Evolutionary conservation across 306 rosid species (phyloP).

Genomic region (Delonix regia): DNA sequence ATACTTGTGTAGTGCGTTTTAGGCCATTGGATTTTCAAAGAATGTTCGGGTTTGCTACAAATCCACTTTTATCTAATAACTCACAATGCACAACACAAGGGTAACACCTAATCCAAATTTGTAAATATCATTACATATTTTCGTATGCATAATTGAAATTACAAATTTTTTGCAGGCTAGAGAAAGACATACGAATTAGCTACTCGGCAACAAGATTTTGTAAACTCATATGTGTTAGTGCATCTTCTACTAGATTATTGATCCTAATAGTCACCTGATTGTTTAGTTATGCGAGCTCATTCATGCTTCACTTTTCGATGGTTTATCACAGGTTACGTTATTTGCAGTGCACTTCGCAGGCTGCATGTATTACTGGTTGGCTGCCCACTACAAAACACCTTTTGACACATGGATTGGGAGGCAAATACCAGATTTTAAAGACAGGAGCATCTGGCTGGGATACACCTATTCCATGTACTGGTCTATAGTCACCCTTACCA

Average conservation of each 20-base stretch:
- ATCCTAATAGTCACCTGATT: slow-evolving; percentile 9
- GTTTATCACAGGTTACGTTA: slow-evolving; percentile 65
- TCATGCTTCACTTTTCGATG: slow-evolving; percentile 27
- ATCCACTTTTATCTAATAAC: too few relatives aligned
- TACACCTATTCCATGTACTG: slow-evolving; percentile 82
- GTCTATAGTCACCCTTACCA: slow-evolving; percentile 80
- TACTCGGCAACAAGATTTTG: slow-evolving; percentile 66
- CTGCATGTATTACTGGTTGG: slow-evolving; percentile 86
- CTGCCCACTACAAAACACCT: slow-evolving; percentile 49
- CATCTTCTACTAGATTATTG: neutral
- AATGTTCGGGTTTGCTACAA: too few relatives aligned
- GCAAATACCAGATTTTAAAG: slow-evolving; percentile 49
- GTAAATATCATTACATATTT: neutral
- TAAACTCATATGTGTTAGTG: slow-evolving; percentile 79
- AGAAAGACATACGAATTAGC: slow-evolving; percentile 83
- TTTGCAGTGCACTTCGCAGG: slow-evolving; percentile 86
- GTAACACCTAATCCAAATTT: too few relatives aligned
- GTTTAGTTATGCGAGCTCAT: neutral
- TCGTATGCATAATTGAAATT: slow-evolving; percentile 7
- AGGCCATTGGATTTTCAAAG: too few relatives aligned
- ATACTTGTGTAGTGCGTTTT: too few relatives aligned
- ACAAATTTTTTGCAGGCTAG: slow-evolving; percentile 59
- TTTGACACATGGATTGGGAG: slow-evolving; percentile 77
- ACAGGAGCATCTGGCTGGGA: slow-evolving; percentile 56
- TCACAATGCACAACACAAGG: too few relatives aligned